Percentiles rank a stretch among this genome's conserved stretches.
Evolutionary conservation across 176 grass and related monocot genomes (phyloP).

Genomic region (Luzula sylvatica): DNA sequence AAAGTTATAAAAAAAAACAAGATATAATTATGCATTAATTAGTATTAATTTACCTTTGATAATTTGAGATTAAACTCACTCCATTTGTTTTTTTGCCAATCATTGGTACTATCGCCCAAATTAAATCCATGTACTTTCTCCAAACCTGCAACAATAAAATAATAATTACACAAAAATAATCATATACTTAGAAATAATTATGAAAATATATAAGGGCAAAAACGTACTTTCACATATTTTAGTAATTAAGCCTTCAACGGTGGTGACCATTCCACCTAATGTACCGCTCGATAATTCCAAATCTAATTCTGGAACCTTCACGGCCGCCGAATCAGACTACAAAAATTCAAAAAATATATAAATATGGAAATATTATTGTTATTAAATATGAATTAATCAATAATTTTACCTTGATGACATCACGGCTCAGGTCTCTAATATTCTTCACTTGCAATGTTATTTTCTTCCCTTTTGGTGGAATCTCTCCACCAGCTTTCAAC

Average conservation of each 20-base stretch:
- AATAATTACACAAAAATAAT: slow-evolving; percentile 8
- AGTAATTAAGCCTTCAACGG: slow-evolving; percentile 86
- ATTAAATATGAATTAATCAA: background rate
- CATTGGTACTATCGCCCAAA: slow-evolving; percentile 74
- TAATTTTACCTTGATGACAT: slow-evolving; percentile 84
- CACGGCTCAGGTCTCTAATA: slow-evolving; percentile 68
- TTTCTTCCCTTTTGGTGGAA: slow-evolving; percentile 69
- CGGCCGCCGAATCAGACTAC: slow-evolving; percentile 66
- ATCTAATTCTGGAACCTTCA: slow-evolving; percentile 87
- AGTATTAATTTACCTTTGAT: slow-evolving; percentile 34
- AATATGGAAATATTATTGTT: slow-evolving; percentile 2
- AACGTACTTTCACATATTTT: slow-evolving; percentile 87
- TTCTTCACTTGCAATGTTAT: slow-evolving; percentile 53
- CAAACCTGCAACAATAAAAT: slow-evolving; percentile 42
- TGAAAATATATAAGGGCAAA: background rate
- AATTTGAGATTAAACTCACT: slow-evolving; percentile 59
- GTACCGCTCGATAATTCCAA: slow-evolving; percentile 79
- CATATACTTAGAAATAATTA: slow-evolving; percentile 5
- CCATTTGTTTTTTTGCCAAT: slow-evolving; percentile 93
- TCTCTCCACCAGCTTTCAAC: slow-evolving; percentile 91
- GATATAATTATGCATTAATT: background rate
- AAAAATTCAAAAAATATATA: slow-evolving; percentile 5
- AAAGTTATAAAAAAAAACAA: background rate
- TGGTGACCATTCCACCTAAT: slow-evolving; percentile 86
- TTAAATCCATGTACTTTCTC: slow-evolving; percentile 80